Percentiles rank a stretch among this genome's conserved stretches.
phyloP scores from a whole-genome alignment of 2,329 filamentous ascomycete species.

The Phoma sp. region DNA sequence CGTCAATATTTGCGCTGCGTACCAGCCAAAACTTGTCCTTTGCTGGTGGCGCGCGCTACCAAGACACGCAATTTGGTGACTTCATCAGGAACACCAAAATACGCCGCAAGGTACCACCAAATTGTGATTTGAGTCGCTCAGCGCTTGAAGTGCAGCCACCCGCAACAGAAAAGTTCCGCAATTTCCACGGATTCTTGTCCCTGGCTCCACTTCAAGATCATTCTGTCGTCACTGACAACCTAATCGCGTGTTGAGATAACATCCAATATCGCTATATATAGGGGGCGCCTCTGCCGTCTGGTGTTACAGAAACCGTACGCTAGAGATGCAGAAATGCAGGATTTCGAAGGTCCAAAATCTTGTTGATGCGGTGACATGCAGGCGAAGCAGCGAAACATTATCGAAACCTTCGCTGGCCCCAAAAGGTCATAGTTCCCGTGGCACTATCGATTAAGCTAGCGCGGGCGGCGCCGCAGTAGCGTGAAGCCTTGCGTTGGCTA shows the following conservation, averaged over 20 bases:
- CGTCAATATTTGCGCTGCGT: not conserved
- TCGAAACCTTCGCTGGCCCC: slow-evolving; percentile 8
- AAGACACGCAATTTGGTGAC: not conserved
- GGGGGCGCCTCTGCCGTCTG: slow-evolving; percentile 1
- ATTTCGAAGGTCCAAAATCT: slow-evolving; percentile 4
- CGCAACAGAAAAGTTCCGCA: slow-evolving; percentile 2
- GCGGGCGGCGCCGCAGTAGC: slow-evolving; percentile 20
- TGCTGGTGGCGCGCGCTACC: slow-evolving; percentile 11
- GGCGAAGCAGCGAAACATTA: slow-evolving; percentile 4
- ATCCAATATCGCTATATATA: slow-evolving; percentile 17
- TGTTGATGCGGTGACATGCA: slow-evolving; percentile 15
- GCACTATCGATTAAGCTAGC: slow-evolving; percentile 15
- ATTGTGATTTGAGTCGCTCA: slow-evolving; percentile 1
- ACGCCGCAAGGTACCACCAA: not conserved
- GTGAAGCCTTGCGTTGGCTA: slow-evolving; percentile 6
- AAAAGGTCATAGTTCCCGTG: slow-evolving; percentile 8
- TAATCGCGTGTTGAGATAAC: slow-evolving; percentile 11
- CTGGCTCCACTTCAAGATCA: not conserved
- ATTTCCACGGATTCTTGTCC: slow-evolving; percentile 2
- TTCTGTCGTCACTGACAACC: slow-evolving; percentile 3
- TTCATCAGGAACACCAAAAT: not conserved
- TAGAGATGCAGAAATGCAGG: slow-evolving; percentile 7
- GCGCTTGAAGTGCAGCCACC: slow-evolving; percentile 2
- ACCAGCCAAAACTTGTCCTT: not conserved
- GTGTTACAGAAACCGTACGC: slow-evolving; percentile 1